Evolutionary conservation across 257 asterid genomes (phyloP), one percentile per base, ranked within the genome.

Genomic region (Nicotiana sylvestris): DNA sequence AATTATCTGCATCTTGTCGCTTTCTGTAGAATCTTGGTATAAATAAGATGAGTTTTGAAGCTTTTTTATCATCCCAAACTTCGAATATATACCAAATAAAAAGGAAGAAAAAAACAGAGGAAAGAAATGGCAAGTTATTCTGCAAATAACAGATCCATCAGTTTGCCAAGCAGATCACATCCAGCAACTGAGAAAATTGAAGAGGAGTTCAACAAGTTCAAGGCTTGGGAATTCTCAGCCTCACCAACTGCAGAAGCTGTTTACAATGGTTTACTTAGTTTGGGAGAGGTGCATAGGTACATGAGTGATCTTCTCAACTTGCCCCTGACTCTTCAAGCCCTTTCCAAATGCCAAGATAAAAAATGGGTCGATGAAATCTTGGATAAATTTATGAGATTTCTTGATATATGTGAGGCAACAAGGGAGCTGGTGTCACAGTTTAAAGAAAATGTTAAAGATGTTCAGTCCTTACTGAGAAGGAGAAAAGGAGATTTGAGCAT

Each of bases 101-200:
- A 69, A 12, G 6, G 39, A 51, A 58, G 53, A 46, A 33, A 25
- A 4, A 15, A 35, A 37, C 58, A 65, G 2, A 16, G 3, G 2
- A 39, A 81, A 33, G 29, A 79, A 16, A 87, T 87, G 90, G 76
- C 86, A 39, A 64, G 30, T 27, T 81, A 35, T 33, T 77, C 88
- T 61, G 58, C 82, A 58, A 83, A 74, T 30, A 64, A 62, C 57
- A 72, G 89, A 82, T 88, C 90, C 78, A 86, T 82, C 49, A 86
- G 89, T 82, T 82, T 86, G 83, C 89, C 87, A 13, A 43, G 72
- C 82, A 76, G 88, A 82, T 84, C 87, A 65, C 90, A 86, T 66
- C 89, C 89, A 16, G 60, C 83, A 15, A 84, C 86, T 43, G 77
- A 83, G 6, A 77, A 62, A 37, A 37, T 88, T 79, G 86, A 88